phyloP scores from a whole-genome alignment of 805 yeast genomes.

The Lachancea kluyveri region DNA sequence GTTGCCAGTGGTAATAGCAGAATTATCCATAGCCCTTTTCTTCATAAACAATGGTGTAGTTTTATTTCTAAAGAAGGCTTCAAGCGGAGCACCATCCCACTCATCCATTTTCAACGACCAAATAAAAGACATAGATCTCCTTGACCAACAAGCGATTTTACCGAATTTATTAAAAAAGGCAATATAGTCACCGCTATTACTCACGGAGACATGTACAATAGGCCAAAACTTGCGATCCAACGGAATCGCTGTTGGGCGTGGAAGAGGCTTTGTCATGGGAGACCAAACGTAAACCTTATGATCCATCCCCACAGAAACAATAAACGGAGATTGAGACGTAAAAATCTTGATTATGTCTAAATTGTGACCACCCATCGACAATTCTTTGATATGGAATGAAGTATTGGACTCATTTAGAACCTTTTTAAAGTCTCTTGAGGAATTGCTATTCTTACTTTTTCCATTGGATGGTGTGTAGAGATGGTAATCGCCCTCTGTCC shows the following conservation, averaged over 20 bases:
- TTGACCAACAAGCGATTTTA: constrained; percentile 53
- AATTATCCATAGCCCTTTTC: too few species aligned
- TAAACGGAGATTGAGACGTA: constrained; percentile 56
- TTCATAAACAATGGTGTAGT: constrained; percentile 41
- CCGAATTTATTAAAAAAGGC: constrained; percentile 50
- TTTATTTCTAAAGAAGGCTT: constrained; percentile 53
- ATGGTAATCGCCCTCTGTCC: neutral
- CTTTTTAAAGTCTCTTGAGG: neutral
- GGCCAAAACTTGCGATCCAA: constrained; percentile 50
- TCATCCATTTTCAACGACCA: constrained; percentile 45
- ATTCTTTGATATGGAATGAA: constrained; percentile 31
- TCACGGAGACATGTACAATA: constrained; percentile 46
- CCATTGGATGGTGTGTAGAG: too few species aligned
- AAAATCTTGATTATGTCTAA: constrained; percentile 57
- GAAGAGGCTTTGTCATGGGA: constrained; percentile 46
- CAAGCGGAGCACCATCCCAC: constrained; percentile 39
- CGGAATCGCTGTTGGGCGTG: constrained; percentile 40
- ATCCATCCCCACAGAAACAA: constrained; percentile 68
- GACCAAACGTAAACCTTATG: constrained; percentile 71
- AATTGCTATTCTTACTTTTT: neutral
- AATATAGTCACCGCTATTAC: constrained; percentile 53
- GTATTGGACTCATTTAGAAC: neutral
- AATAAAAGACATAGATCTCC: constrained; percentile 46
- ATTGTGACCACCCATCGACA: constrained; percentile 45
- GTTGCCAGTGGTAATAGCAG: constrained; percentile 15